Base-by-base conservation (phyloP, 2,329 filamentous ascomycete species). In the Chaetomium sp. region DNA sequence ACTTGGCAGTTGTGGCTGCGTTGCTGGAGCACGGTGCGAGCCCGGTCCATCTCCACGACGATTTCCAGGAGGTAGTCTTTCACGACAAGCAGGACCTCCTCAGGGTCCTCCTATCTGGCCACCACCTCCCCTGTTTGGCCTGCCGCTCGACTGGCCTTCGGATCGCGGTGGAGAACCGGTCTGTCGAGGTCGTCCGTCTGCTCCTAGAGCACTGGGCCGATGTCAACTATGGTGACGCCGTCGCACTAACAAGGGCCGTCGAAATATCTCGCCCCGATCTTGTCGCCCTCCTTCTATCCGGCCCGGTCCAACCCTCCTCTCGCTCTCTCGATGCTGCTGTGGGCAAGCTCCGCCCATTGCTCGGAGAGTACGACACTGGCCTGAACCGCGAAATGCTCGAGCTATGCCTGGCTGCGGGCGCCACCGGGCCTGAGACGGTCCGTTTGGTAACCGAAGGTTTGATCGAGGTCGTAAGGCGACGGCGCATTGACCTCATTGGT, bases 1-100 rank as follows among this genome's bases (percentile, higher is more conserved):
- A 73, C 49, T 57, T 71, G 29, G 66, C 67, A 13, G 68, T 73
- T 7, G 56, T 74, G 5, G 53, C 65, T 19, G 68, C 69, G 6
- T 49, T 74, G 38, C 60, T 74, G 7, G 67, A 71, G 47, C 66
- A 72, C 31, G 71, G 72, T 4, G 72, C 72, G 12, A 72, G 70
- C 56, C 72, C 72, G 0, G 67, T 67, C 12, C 47, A 66, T 8
- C 65, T 72, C 0, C 70, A 72, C 58, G 70, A 72, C 27, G 72
- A 73, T 42, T 73, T 73, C 51, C 68, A 70, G 50, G 66, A 71
- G 25, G 65, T 66, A 10, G 64, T 73, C n/a, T 70, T 65, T 29
- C 63, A 66, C 19, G 63, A 71, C 53, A 60, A 68, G 4, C 57
- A 70, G 4, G 66, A 64, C 1, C 61, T 72, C 3, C 64, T 73